Percentiles rank a stretch among this genome's conserved stretches.
These are phyloP conservation scores for Chrysosporium keratinophilum DNA, from an alignment of 2,329 filamentous ascomycete genomes.

Conservation along the genomic window DNA sequence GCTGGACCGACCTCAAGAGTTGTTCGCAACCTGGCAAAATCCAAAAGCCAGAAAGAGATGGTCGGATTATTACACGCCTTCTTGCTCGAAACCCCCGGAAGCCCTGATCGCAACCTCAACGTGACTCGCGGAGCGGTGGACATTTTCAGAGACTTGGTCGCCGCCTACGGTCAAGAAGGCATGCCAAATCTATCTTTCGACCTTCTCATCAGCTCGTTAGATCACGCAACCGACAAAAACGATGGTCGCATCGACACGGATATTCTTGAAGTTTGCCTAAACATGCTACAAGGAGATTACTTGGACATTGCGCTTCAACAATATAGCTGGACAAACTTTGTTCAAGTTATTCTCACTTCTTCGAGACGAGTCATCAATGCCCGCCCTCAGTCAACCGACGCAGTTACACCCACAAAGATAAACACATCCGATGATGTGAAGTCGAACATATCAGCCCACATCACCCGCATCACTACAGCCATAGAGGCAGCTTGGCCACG, in stretches of 20 bases:
- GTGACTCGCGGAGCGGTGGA: slow-evolving; percentile 33
- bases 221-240: slow-evolving; percentile 27
- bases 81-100: slow-evolving; percentile 26
- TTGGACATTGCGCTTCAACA: slow-evolving; percentile 23
- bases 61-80: slow-evolving; percentile 30
- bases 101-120: slow-evolving; percentile 31
- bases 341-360: slow-evolving; percentile 27
- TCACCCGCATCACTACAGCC: slow-evolving; percentile 29
- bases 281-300: slow-evolving; percentile 32
- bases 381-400: slow-evolving; percentile 18
- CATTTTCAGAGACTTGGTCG: slow-evolving; percentile 33
- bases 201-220: slow-evolving; percentile 28
- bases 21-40: slow-evolving; percentile 35
- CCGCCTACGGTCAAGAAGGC: slow-evolving; percentile 31
- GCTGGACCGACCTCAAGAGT: slow-evolving; percentile 35
- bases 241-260: slow-evolving; percentile 33
- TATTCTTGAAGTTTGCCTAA: slow-evolving; percentile 33
- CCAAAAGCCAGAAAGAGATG: slow-evolving; percentile 31
- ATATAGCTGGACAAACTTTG: slow-evolving; percentile 24
- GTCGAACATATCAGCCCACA: slow-evolving; percentile 31
- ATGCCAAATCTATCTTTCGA: slow-evolving; percentile 32
- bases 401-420: slow-evolving; percentile 18
- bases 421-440: slow-evolving; percentile 27
- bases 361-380: slow-evolving; percentile 25
- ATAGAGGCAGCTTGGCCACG: slow-evolving; percentile 32